Evolutionary conservation across 257 asterid species (phyloP), one percentile per base, ranked within the genome.

Genomic region (Capsicum baccatum): DNA sequence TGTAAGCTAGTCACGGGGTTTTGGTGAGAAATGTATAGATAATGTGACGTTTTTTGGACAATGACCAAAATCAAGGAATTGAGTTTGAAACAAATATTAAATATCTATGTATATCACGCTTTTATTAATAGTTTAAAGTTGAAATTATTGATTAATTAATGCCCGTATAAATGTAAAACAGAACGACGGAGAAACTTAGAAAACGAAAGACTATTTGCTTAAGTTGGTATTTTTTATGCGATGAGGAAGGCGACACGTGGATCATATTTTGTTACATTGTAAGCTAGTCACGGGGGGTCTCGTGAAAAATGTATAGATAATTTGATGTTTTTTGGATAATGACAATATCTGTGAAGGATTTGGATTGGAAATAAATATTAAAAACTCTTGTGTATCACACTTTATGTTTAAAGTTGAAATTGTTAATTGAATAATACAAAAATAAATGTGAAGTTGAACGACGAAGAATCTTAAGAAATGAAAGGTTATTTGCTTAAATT

Each of bases 401-500:
- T 10, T 70, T 44, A n/a, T 47, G 58, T 71, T 47, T n/a, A 47
- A 71, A 71, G 56, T 44, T 71, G 57, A 71, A 70, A 47, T 71
- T 9, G 16, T 44, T 44, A 12, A 73, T 47, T 47, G 15, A 19
- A 6, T 19, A 73, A n/a, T 47, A 12, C 39, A 73, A 10, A n/a
- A 9, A 44, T 10, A 47, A 47, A 19, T 71, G 47, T 42, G 35
- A 71, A 42, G 16, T 47, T 6, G 6, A 47, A 17, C 14, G 33
- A 5, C 5, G 33, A 9, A 26, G 9, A 64, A 47, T 71, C 9
- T 71, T 9, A 47, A 26, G 0, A 42, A 47, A 5, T 1, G 13
- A 0, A 2, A 6, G 0, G 0, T 6, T 64, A 64, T 33, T 64
- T 11, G 10, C 39, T 6, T 64, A 26, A 64, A 6, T 26, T 26